Evolutionary conservation across 176 grass and related monocot species (phyloP), one percentile per base, ranked within the genome.

Genomic region (Eragrostis curvula): DNA sequence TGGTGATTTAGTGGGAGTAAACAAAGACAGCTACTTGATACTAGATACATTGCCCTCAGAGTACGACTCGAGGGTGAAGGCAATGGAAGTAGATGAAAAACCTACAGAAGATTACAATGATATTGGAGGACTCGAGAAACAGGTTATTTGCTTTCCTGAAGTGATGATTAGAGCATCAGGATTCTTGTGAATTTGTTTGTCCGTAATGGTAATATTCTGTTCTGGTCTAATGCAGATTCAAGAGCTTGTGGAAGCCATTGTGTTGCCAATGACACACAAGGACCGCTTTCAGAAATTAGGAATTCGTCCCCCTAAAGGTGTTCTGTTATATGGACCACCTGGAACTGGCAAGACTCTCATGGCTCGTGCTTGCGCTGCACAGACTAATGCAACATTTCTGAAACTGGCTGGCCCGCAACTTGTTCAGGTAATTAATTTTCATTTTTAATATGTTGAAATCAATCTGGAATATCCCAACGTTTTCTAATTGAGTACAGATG

Each of bases 251-350:
- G 96, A 98, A 53, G 96, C 96, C n/a, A 95, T 98, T 53, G 96
- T 95, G 25, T 66, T 98, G 79, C 92, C 96, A 12, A 91, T 98
- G 92, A 95, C 88, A 27, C 92, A 98, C 52, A 89, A 91, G 67
- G 92, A 98, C 27, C 74, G 79, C 20, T 98, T 98, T 76, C 88
- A 98, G 80, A 98, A 91, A 70, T 70, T 98, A 75, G 92, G 92
- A 46, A 84, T 98, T 85, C 89, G 86, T 70, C 90, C 92, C 25
- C 87, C 96, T n/a, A 98, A 98, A 89, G 96, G 96, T n/a, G 92
- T 98, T 71, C 90, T 98, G 86, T 81, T 98, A n/a, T 98, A 98
- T 89, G 96, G 96, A 77, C 96, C 92, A 45, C 96, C 96, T 21
- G 92, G 96, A 62, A 98, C 92, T 18, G 96, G 96, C 45, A 98